phyloP scores from a whole-genome alignment of 441 rosid genomes.

The Croton laevigatus region DNA sequence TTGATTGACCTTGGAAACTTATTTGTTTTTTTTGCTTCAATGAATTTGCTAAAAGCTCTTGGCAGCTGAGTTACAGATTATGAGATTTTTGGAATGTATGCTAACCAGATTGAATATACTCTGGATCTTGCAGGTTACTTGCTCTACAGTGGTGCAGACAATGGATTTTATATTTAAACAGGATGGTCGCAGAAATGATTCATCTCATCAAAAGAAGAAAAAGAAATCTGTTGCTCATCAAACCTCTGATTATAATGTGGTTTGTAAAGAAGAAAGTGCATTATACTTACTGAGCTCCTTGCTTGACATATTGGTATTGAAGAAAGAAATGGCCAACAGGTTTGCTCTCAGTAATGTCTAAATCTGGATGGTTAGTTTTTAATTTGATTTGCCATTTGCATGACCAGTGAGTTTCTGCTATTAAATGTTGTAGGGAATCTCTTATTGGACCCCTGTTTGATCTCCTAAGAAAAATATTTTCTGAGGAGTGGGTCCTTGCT shows the following conservation, averaged over 20 bases:
- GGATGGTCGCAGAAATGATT: constrained; percentile 35
- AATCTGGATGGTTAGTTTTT: background rate
- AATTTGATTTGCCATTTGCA: constrained; percentile 12
- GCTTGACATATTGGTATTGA: constrained; percentile 75
- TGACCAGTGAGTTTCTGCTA: background rate
- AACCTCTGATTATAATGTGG: constrained; percentile 26
- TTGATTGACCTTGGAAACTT: constrained; percentile 12
- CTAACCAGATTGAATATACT: constrained; percentile 20
- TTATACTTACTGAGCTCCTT: constrained; percentile 61
- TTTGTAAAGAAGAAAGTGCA: constrained; percentile 45
- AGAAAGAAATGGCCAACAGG: constrained; percentile 85
- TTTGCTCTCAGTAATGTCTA: constrained; percentile 27
- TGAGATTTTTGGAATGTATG: background rate
- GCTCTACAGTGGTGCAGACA: constrained; percentile 52
- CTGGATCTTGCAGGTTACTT: constrained; percentile 58
- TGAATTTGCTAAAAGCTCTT: background rate
- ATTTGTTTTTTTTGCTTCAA: background rate
- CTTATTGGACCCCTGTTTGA: constrained; percentile 76
- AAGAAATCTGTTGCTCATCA: constrained; percentile 38
- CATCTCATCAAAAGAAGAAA: constrained; percentile 57
- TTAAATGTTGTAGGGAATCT: constrained; percentile 53
- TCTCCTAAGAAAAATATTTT: constrained; percentile 60
- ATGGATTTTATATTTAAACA: constrained; percentile 47
- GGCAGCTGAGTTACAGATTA: background rate
- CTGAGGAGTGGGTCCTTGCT: constrained; percentile 46